Evolutionary conservation across 2,329 filamentous ascomycete genomes (phyloP), one percentile per base, ranked within the genome.

Genomic region (Whalleya microplaca): DNA sequence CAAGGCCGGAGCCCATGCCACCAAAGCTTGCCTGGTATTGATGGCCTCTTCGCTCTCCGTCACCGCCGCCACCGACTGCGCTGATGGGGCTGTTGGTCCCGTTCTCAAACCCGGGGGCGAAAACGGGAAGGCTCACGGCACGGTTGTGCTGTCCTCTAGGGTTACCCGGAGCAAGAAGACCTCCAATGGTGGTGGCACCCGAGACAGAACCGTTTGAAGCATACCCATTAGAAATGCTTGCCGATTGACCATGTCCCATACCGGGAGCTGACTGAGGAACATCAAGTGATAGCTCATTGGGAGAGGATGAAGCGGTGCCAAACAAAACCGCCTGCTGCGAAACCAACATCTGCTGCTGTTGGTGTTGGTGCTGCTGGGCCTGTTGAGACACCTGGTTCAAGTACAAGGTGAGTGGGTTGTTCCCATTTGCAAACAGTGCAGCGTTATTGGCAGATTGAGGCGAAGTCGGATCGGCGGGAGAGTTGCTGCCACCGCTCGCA

Each of bases 331-430:
- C 87, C 73, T 96, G 92, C 69, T 95, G 91, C 32, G 85, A 87
- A 53, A 84, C 84, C 64, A 92, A 81, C 41, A 85, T 83, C 61
- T 89, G 85, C 51, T 90, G 85, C 63, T 92, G 87, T 64, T 91
- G 88, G 29, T 89, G 85, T 59, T 92, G 90, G 64, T 93, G 89
- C 47, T 86, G 83, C 62, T 91, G 88, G 16, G 85, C 83, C 68
- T 90, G 86, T 59, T 88, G 84, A 20, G 87, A 87, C 23, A 94
- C 85, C 70, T 96, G 92, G 74, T 88, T 94, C 56, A 97, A 83
- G 72, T 97, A 98, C 85, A 97, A 87, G 21, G 93, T 96, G 72
- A 98, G 75, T 0, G 94, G 94, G 73, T 97, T 97, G 79, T 86
- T 94, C 69, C 81, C 89, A 49, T 85, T 86, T 73, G 93, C 95